phyloP scores from a whole-genome alignment of 768 basidiomycete genomes.

The Boletus rubescentipes region DNA sequence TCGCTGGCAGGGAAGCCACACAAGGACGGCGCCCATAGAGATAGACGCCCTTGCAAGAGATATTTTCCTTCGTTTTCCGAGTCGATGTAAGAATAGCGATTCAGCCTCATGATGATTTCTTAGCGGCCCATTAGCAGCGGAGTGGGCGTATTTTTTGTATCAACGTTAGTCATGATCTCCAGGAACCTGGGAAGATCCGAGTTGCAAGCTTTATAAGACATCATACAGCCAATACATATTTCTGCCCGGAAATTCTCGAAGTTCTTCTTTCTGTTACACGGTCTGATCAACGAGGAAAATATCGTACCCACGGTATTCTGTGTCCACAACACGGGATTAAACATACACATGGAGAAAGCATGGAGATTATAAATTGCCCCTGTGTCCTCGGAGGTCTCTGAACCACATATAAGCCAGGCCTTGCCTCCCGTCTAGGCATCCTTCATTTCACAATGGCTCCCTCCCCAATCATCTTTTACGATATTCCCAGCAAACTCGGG shows the following conservation, averaged over 20 bases:
- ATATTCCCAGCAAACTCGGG: conserved; percentile 38
- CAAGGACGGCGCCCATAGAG: conserved; percentile 23
- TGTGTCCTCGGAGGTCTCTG: neutral
- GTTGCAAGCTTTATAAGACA: neutral
- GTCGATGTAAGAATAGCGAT: conserved; percentile 10
- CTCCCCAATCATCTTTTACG: conserved; percentile 41
- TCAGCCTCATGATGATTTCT: neutral
- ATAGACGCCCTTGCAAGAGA: conserved; percentile 13
- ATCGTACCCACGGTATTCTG: too few species aligned
- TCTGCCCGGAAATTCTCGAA: neutral
- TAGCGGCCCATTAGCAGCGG: neutral
- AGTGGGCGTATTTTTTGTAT: conserved; percentile 4
- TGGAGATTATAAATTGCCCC: neutral
- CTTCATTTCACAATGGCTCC: conserved; percentile 19
- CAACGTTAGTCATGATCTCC: conserved; percentile 17
- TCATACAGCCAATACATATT: neutral
- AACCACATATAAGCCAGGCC: conserved; percentile 6
- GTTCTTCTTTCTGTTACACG: neutral
- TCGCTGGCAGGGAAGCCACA: conserved; percentile 52
- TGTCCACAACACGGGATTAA: conserved; percentile 5
- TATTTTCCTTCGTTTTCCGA: neutral
- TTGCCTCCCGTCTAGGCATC: neutral
- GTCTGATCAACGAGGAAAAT: neutral
- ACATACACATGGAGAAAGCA: too few species aligned
- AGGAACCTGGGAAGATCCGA: conserved; percentile 12